Conservation (phyloP, 306 rosid species). For the Pachyrhizus erosus region DNA sequence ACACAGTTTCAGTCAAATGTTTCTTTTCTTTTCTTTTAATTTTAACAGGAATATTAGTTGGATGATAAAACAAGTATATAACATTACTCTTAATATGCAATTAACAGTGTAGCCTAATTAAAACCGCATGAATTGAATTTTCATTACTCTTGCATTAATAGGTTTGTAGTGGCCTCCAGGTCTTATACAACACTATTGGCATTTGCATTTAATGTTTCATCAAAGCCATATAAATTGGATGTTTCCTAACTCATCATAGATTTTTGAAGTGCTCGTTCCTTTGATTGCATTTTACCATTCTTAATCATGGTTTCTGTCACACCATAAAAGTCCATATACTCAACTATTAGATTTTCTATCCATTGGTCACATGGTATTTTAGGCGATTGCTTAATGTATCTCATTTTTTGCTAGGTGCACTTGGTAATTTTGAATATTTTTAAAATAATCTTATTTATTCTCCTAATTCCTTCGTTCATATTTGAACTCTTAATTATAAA, state of each 20-base stretch:
- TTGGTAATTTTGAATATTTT: too few species aligned
- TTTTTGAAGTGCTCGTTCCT: neutral
- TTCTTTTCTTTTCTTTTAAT: too few species aligned
- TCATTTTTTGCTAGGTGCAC: too few species aligned
- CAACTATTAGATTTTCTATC: too few species aligned
- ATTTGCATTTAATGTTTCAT: slow-evolving; percentile 31
- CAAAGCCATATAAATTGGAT: slow-evolving; percentile 11
- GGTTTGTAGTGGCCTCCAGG: slow-evolving; percentile 26
- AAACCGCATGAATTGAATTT: slow-evolving; percentile 1
- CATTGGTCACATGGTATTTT: too few species aligned
- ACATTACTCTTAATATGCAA: neutral
- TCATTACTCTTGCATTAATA: neutral
- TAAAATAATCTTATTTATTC: too few species aligned
- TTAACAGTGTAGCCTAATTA: slow-evolving; percentile 29
- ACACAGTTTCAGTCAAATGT: too few species aligned
- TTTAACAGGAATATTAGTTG: neutral
- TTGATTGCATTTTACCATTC: neutral
- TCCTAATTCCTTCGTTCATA: too few species aligned
- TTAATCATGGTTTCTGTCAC: neutral
- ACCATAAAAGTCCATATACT: too few species aligned
- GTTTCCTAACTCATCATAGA: neutral
- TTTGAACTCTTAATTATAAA: too few species aligned
- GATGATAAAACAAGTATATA: neutral
- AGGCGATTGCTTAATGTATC: too few species aligned
- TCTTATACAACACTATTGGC: slow-evolving; percentile 15